These are phyloP conservation scores for Starmerella floris DNA, from an alignment of 805 yeast species.

Conservation along the genomic window DNA sequence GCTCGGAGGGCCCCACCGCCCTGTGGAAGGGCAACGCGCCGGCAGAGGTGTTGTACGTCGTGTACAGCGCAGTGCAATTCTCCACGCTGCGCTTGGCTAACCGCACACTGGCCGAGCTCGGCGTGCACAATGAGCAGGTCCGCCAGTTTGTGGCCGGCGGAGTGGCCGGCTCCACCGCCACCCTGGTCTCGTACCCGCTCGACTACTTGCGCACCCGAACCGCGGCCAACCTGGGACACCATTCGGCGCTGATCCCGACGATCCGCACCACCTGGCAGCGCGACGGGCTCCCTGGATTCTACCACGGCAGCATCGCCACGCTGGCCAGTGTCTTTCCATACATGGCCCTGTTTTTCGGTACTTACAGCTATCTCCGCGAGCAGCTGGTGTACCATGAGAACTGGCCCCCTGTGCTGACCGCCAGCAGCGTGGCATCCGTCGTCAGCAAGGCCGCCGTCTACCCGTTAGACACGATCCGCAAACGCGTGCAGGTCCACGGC, in stretches of 20 bases:
- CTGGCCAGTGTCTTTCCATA: slow-evolving; percentile 52
- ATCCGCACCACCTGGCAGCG: slow-evolving; percentile 26
- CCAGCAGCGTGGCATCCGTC: slow-evolving; percentile 68
- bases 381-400: slow-evolving; percentile 2
- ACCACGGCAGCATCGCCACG: slow-evolving; percentile 38
- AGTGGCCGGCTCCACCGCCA: slow-evolving; percentile 62
- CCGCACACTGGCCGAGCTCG: slow-evolving; percentile 12
- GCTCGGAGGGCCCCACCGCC: slow-evolving; percentile 56
- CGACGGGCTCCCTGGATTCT: slow-evolving; percentile 38
- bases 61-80: slow-evolving; percentile 81
- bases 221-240: slow-evolving; percentile 42
- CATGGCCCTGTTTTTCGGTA: slow-evolving; percentile 50
- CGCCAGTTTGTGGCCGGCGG: slow-evolving; percentile 56
- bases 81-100: slow-evolving; percentile 51
- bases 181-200: slow-evolving; percentile 69
- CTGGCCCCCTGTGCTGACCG: slow-evolving; percentile 24
- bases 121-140: slow-evolving; percentile 22
- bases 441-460: slow-evolving; percentile 60
- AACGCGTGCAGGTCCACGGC: slow-evolving; percentile 56
- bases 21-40: slow-evolving; percentile 97
- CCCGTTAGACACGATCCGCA: slow-evolving; percentile 75
- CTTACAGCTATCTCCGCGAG: slow-evolving; percentile 19
- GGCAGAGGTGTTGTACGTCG: slow-evolving; percentile 70
- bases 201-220: slow-evolving; percentile 80
- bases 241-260: slow-evolving; percentile 21